A percentile compares a stretch with the other conserved stretches of the same genome.
phyloP scores from a whole-genome alignment of 75 land plant species.

The Picea sitchensis region DNA sequence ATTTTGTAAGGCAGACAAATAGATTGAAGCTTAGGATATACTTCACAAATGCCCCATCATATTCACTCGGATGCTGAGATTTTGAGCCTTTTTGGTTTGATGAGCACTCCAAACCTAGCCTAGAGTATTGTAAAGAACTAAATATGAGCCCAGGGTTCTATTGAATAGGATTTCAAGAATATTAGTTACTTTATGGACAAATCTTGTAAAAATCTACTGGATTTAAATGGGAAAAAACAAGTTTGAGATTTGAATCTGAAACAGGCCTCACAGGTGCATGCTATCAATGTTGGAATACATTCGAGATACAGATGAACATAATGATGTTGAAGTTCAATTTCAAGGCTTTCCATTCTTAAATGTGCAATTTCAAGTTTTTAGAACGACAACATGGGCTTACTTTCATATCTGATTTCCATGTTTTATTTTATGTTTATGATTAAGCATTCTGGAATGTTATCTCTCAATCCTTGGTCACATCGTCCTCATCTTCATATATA shows the following conservation, averaged over 20 bases:
- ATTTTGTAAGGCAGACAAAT: conserved; percentile 52
- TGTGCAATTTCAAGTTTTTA: no score
- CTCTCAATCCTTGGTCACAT: no score
- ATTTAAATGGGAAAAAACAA: not conserved
- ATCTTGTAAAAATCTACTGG: not conserved
- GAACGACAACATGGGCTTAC: no score
- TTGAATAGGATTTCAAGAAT: not conserved
- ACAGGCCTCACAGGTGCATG: not conserved
- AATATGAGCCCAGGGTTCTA: no score
- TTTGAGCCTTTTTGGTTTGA: conserved; percentile 38
- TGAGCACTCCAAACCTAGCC: conserved; percentile 16
- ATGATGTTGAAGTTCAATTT: not conserved
- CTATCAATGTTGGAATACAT: not conserved
- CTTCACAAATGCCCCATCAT: conserved; percentile 66
- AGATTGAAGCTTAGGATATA: conserved; percentile 54
- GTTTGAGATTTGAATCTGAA: not conserved
- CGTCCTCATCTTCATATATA: no score
- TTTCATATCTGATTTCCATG: no score
- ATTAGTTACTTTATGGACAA: not conserved
- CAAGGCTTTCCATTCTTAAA: no score
- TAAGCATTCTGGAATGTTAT: no score
- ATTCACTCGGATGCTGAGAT: conserved; percentile 44
- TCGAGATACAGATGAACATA: not conserved
- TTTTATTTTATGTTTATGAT: no score
- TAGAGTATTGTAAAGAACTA: not conserved